Percentiles rank a stretch among this genome's conserved stretches.
These are phyloP conservation scores for Myriosclerotinia scirpicola DNA, from an alignment of 2,329 filamentous ascomycete genomes.

Conservation along the genomic window DNA sequence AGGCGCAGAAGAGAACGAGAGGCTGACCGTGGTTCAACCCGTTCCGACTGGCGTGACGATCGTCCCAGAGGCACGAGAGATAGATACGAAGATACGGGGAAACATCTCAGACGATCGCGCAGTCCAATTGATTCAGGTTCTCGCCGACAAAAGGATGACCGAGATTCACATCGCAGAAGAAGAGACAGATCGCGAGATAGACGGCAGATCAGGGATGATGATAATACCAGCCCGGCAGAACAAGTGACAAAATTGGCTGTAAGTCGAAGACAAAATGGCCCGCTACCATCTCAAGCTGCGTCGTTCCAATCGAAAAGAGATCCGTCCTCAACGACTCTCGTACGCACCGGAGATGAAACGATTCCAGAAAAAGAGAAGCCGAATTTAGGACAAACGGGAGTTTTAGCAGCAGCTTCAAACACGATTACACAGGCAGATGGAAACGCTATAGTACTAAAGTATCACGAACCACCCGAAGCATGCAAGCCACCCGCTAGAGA, in stretches of 20 bases:
- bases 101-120: constrained; percentile 37
- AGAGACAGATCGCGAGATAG: constrained; percentile 35
- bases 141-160: constrained; percentile 30
- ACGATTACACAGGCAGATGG: constrained; percentile 68
- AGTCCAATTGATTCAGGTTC: constrained; percentile 34
- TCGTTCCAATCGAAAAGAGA: constrained; percentile 58
- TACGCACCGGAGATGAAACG: constrained; percentile 43
- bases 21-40: constrained; percentile 19
- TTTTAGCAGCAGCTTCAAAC: constrained; percentile 86
- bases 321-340: constrained; percentile 32
- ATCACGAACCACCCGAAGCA: constrained; percentile 91
- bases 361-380: constrained; percentile 77
- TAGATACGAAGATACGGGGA: constrained; percentile 30
- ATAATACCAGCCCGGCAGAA: background rate
- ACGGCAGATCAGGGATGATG: constrained; percentile 29
- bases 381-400: constrained; percentile 78
- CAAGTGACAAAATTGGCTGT: constrained; percentile 13
- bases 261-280: constrained; percentile 44
- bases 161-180: constrained; percentile 33
- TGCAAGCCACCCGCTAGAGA: constrained; percentile 79
- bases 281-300: constrained; percentile 59
- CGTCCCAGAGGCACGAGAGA: constrained; percentile 25
- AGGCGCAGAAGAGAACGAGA: constrained; percentile 34
- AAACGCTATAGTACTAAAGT: constrained; percentile 80
- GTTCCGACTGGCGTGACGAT: constrained; percentile 20